Conservation (phyloP, 768 basidiomycete species). For the Holtermannia corniformis region DNA sequence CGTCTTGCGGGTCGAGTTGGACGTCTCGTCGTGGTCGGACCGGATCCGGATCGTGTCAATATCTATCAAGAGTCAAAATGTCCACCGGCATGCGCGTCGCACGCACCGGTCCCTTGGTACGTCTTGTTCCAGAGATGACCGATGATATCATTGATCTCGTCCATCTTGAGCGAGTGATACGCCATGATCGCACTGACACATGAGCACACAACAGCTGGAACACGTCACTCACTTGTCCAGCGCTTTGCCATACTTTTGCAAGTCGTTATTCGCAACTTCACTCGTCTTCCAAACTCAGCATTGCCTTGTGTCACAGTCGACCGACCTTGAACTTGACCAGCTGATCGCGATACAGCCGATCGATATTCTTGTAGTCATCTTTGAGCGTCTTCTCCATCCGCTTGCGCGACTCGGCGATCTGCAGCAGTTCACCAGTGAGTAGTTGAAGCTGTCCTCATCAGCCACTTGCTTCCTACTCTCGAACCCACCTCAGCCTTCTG, state of each 20-base stretch:
- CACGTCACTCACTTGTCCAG: slow-evolving; percentile 68
- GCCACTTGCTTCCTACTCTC: background rate
- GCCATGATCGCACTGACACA: slow-evolving; percentile 84
- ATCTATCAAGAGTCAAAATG: slow-evolving; percentile 48
- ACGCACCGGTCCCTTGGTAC: slow-evolving; percentile 89
- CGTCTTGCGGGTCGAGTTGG: slow-evolving; percentile 61
- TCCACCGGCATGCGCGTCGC: slow-evolving; percentile 2
- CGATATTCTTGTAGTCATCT: slow-evolving; percentile 75
- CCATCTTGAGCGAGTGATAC: slow-evolving; percentile 95
- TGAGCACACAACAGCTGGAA: slow-evolving; percentile 4
- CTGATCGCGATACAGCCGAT: slow-evolving; percentile 78
- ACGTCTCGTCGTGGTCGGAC: slow-evolving; percentile 81
- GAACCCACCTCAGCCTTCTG: slow-evolving; percentile 57
- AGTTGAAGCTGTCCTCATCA: slow-evolving; percentile 51
- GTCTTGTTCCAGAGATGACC: slow-evolving; percentile 97
- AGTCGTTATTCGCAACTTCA: slow-evolving; percentile 91
- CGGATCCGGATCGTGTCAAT: slow-evolving; percentile 95
- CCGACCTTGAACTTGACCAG: slow-evolving; percentile 86
- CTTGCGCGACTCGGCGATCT: slow-evolving; percentile 58
- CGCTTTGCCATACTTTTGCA: slow-evolving; percentile 97
- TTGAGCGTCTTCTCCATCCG: slow-evolving; percentile 57
- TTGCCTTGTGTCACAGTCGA: background rate
- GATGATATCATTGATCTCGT: slow-evolving; percentile 98
- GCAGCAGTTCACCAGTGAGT: slow-evolving; percentile 71
- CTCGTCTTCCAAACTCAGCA: slow-evolving; percentile 56